Evolutionary conservation across 2,329 filamentous ascomycete genomes (phyloP).

Genomic region (Sarocladium oryzae): DNA sequence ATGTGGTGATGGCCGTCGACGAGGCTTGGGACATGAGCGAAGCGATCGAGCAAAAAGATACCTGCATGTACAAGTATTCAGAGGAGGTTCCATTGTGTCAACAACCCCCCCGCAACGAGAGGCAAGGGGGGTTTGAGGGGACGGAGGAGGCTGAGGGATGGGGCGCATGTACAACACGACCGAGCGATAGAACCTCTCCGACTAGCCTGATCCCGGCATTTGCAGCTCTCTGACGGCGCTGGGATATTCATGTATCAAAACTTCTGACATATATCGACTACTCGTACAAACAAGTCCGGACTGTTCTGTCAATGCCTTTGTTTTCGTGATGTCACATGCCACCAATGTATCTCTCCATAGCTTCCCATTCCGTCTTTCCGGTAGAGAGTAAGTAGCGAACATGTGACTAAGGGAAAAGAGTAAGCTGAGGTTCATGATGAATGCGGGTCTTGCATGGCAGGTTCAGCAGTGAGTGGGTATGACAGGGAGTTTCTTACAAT

Average conservation of each 20-base stretch:
- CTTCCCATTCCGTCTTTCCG: constrained; percentile 60
- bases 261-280: constrained; percentile 1
- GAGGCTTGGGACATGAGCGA: too few species aligned
- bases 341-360: constrained; percentile 43
- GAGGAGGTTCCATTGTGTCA: background rate
- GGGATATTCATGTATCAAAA: background rate
- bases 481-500: constrained; percentile 32
- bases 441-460: too few species aligned
- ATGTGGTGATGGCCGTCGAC: too few species aligned
- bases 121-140: background rate
- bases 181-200: background rate
- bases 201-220: background rate
- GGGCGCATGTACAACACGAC: constrained; percentile 4
- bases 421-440: too few species aligned
- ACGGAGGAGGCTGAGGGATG: background rate
- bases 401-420: constrained; percentile 40
- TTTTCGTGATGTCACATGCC: constrained; percentile 24
- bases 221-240: background rate
- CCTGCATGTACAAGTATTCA: constrained; percentile 6
- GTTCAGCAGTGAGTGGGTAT: background rate
- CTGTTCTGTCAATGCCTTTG: too few species aligned
- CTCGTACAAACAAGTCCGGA: background rate
- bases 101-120: background rate
- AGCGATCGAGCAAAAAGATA: too few species aligned
- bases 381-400: constrained; percentile 58